phyloP scores from a whole-genome alignment of 2,329 filamentous ascomycete species.

The Trichoderma koningiopsis region DNA sequence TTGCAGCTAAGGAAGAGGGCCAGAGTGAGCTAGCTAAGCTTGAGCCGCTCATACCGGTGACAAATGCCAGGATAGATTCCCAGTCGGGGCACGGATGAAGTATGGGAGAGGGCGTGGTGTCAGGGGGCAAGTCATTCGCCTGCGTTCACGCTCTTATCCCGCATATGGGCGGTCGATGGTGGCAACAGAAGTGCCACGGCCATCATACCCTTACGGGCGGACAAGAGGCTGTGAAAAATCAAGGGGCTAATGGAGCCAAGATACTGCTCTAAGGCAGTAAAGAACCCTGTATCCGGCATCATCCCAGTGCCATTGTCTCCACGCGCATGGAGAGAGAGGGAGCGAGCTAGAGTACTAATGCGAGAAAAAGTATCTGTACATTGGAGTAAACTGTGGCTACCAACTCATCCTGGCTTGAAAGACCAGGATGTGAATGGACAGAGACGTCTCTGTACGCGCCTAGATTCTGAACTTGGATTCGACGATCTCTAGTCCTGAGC shows the following conservation, averaged over 20 bases:
- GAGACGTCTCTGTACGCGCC: background rate
- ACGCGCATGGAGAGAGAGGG: background rate
- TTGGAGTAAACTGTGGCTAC: background rate
- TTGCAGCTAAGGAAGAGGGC: background rate
- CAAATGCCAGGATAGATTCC: background rate
- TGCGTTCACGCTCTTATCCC: background rate
- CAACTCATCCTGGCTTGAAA: background rate
- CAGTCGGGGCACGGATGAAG: background rate
- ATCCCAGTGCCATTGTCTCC: background rate
- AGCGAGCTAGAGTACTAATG: background rate
- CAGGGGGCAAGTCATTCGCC: background rate
- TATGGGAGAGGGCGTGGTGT: background rate
- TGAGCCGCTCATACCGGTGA: background rate
- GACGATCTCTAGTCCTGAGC: background rate
- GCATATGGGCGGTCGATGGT: background rate
- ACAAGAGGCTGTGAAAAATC: background rate
- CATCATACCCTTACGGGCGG: background rate
- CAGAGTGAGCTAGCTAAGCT: background rate
- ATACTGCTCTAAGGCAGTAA: background rate
- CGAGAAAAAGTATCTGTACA: background rate
- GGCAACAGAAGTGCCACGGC: background rate
- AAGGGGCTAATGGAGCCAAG: background rate
- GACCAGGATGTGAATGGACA: background rate
- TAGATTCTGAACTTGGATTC: background rate
- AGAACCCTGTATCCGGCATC: conserved; percentile 4